phyloP scores from a whole-genome alignment of 2,329 filamentous ascomycete genomes.

The Calonectria montana region DNA sequence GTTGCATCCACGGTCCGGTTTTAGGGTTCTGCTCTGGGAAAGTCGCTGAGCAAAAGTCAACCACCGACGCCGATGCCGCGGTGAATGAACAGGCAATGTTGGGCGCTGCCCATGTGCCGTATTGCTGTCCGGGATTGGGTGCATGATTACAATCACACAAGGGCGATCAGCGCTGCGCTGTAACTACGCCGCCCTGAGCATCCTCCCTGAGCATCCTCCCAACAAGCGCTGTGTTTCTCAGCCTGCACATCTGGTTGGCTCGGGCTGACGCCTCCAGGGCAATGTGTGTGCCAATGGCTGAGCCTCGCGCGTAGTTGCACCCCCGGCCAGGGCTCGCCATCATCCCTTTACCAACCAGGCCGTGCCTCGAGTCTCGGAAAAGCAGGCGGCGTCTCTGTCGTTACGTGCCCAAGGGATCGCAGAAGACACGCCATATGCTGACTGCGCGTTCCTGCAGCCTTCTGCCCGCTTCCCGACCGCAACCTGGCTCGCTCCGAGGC shows the following conservation, averaged over 20 bases:
- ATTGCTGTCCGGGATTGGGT: background rate
- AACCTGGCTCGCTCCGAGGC: background rate
- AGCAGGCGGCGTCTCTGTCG: background rate
- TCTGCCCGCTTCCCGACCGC: background rate
- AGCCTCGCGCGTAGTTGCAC: background rate
- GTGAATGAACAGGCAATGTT: background rate
- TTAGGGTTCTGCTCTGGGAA: background rate
- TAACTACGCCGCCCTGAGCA: background rate
- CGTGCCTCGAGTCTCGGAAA: background rate
- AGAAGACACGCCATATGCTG: background rate
- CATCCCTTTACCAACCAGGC: background rate
- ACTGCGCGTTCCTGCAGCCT: background rate
- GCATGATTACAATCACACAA: background rate
- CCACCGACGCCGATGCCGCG: background rate
- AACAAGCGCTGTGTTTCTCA: background rate
- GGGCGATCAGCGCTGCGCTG: background rate
- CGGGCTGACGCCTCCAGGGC: background rate
- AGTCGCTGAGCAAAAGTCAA: background rate
- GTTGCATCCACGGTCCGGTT: constrained; percentile 3
- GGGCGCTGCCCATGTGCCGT: background rate
- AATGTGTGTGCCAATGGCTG: background rate
- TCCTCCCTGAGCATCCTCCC: background rate
- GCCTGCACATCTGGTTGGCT: background rate
- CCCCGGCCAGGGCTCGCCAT: background rate
- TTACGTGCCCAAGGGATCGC: background rate